Base-by-base conservation (phyloP, 2,329 filamentous ascomycete genomes). In the Hymenoscyphus salicellus region DNA sequence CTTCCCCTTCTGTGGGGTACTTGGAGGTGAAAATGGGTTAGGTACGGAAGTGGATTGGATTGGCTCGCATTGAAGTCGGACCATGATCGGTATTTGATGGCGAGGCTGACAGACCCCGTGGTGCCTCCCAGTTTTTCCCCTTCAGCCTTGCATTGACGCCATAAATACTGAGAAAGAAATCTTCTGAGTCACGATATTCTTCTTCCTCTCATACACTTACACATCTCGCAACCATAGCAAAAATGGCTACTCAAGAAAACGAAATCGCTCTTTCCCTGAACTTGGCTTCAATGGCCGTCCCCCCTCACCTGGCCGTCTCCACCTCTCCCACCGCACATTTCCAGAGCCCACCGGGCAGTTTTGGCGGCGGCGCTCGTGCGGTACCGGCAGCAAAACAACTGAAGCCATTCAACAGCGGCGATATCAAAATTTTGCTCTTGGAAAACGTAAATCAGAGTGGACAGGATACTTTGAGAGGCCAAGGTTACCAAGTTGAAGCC, bases 401-500 rank as follows among this genome's bases (percentile, higher is more conserved):
- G 71, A 97, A 97, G 81, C 95, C 95, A 17, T 99, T 99, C 80
- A 89, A 94, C 76, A 95, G 93, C 26, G 88, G 94, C 75, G 94
- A 98, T 76, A 93, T 99, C 80, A 98, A 97, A 81, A 96, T 99
- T 63, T 81, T 99, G 64, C 84, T 99, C 20, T 82, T 99, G 36
- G 95, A 99, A 78, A 99, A 98, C 79, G 91, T 99, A 75, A 99
- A 99, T 77, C 82, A 92, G 79, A 92, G 92, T 28, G 95, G 95
- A 16, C 86, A 88, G 73, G 88, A 96, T 57, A 93, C 97, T 64
- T 83, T 99, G 64, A 86, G 80, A 64, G 83, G 81, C 63, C 93
- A 99, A 79, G 95, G 95, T 65, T 99, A 99, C 78, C 95, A 99
- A 79, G 95, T 99, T 38, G 95, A 99, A 79, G 86, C 88, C 59